phyloP scores from a whole-genome alignment of 2,329 filamentous ascomycete genomes.

The Diaporthe amygdali region DNA sequence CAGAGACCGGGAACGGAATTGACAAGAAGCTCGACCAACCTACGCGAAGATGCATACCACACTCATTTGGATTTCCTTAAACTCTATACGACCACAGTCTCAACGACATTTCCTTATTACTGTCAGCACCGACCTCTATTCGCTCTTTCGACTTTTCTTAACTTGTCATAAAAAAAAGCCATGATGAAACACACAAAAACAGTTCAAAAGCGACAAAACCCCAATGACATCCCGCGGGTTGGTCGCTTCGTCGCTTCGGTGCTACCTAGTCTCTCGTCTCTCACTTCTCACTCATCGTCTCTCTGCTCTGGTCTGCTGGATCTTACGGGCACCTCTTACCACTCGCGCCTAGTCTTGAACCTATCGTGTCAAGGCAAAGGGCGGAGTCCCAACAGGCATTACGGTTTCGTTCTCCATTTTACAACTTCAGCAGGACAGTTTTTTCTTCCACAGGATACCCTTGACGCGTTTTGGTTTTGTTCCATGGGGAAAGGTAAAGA shows the following conservation, averaged over 20 bases:
- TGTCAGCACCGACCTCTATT: conserved; percentile 34
- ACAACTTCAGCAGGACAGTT: conserved; percentile 12
- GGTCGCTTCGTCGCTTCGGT: conserved; percentile 11
- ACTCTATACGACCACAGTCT: conserved; percentile 20
- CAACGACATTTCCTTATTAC: conserved; percentile 26
- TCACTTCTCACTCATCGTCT: neutral
- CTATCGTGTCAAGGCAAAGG: neutral
- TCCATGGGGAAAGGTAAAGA: conserved; percentile 14
- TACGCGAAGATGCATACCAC: conserved; percentile 23
- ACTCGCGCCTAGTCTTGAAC: neutral
- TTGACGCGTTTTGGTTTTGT: conserved; percentile 26
- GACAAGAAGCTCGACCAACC: conserved; percentile 19
- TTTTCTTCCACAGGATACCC: conserved; percentile 25
- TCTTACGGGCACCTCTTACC: neutral
- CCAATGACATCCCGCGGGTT: conserved; percentile 15
- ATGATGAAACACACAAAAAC: conserved; percentile 22
- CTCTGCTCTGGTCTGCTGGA: neutral
- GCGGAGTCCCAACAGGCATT: neutral
- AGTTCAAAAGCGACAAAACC: conserved; percentile 20
- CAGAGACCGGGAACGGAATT: neutral
- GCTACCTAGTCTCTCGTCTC: neutral
- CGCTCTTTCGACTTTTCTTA: conserved; percentile 32
- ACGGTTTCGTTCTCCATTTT: neutral
- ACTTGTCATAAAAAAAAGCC: neutral
- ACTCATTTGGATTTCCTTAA: conserved; percentile 23